Evolutionary conservation across 169 alveolate genomes (phyloP), one percentile per base, ranked within the genome.

Genomic region (Cryptosporidium ryanae): DNA sequence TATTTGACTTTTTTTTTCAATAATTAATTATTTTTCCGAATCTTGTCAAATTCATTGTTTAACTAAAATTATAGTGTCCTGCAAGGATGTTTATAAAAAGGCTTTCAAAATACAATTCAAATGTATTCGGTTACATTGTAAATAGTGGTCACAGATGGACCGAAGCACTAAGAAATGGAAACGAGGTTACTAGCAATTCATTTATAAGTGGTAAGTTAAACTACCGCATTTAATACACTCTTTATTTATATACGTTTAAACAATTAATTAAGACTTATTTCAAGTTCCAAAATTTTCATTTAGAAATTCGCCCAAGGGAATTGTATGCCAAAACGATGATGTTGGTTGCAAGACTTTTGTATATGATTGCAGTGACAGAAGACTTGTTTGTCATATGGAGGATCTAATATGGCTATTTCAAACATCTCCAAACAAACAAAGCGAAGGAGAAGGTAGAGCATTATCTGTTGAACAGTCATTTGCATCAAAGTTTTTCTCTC

Each of bases 361-460:
- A 23, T 59, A 38, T 61, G 87, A 76, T 44, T 76, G 87, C 34
- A 76, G 87, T 44, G 87, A 76, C 38, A 21, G 61, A 15, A 76
- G 71, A 76, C 21, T 76, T 23, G 87, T 76, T 6, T 76, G 87
- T 15, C 87, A 76, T 25, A 38, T 76, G 64, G 87, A 76, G 38
- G 87, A 76, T 59, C 23, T 76, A 48, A 76, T 76, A 55, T 76
- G 87, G 87, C 0, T 76, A 55, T 76, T 76, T 65, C 87, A 76
- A 17, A 76, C 87, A 27, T 31, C 57, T 44, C 87, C 87, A 38
- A 31, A 59, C 23, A 55, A 76, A 25, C 52, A 21, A 29, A 55
- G 23, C 59, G 87, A 76, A 21, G 31, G 25, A 38, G 8, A 21
- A 15, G 70, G 63, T 38, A 34, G 32, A 61, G 27, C n/a, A 2